These are phyloP conservation scores for Trichoderma pleuroti DNA, from an alignment of 2,329 filamentous ascomycete species.

Conservation along the genomic window DNA sequence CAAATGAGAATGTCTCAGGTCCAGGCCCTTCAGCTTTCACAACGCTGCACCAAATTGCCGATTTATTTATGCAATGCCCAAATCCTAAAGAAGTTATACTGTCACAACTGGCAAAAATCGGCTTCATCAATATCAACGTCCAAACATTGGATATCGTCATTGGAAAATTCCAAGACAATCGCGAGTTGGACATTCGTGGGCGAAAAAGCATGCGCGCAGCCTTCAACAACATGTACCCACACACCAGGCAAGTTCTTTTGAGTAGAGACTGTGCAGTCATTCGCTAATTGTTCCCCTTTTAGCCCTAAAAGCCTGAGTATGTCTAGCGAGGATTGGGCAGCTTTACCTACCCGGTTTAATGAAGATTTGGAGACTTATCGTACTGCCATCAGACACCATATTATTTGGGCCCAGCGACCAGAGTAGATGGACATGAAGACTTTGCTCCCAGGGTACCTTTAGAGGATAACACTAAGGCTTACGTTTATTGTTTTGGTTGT, in stretches of 20 bases:
- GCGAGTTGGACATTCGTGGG: conserved; percentile 8
- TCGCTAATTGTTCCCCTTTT: not conserved
- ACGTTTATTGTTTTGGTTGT: no score
- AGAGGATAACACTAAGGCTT: no score
- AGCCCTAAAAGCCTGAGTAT: not conserved
- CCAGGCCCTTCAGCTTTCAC: conserved; percentile 9
- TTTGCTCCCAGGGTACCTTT: not conserved
- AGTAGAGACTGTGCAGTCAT: not conserved
- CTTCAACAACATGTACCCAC: conserved; percentile 2
- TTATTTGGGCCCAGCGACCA: conserved; percentile 15
- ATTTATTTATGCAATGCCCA: conserved; percentile 7
- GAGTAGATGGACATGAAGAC: not conserved
- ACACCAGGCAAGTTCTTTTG: not conserved
- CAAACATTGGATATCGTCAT: conserved; percentile 9
- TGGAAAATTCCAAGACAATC: conserved; percentile 13
- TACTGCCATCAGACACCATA: conserved; percentile 2
- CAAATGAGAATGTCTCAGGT: conserved; percentile 13
- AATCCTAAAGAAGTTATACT: not conserved
- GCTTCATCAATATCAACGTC: not conserved
- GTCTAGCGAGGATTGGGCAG: not conserved
- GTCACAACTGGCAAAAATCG: not conserved
- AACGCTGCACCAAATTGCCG: conserved; percentile 5
- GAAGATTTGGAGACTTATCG: conserved; percentile 4
- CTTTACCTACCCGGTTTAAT: not conserved
- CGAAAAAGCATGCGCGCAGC: conserved; percentile 15